phyloP scores from a whole-genome alignment of 2,329 filamentous ascomycete species.

The Chaetomiaceae sp. region DNA sequence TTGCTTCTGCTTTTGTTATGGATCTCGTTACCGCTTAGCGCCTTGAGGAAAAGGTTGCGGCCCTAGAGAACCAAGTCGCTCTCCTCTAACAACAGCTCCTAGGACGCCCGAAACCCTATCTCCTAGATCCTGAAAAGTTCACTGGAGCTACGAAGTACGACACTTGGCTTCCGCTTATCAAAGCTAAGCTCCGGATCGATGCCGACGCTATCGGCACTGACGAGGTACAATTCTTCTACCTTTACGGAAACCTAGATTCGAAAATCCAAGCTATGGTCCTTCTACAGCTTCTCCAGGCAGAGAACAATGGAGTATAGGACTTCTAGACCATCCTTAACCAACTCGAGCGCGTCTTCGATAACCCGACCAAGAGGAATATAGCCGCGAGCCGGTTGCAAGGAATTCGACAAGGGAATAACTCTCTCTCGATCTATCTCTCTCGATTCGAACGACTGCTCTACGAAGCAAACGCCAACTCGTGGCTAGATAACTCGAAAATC shows the following conservation, averaged over 20 bases:
- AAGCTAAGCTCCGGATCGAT: background rate
- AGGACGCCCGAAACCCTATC: background rate
- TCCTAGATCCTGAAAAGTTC: background rate
- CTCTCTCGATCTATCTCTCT: background rate
- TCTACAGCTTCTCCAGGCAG: background rate
- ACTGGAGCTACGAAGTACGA: background rate
- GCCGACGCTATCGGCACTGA: background rate
- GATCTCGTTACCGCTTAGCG: too few species aligned
- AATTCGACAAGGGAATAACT: background rate
- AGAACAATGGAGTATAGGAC: background rate
- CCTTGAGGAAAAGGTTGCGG: too few species aligned
- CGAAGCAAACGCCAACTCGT: background rate
- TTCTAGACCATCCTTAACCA: background rate
- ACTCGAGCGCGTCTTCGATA: background rate
- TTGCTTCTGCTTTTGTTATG: too few species aligned
- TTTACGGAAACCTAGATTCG: background rate
- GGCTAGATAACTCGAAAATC: background rate
- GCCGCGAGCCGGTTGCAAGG: background rate
- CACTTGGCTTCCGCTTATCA: background rate
- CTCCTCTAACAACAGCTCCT: too few species aligned
- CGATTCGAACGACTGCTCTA: background rate
- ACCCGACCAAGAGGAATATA: background rate
- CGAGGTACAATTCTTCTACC: background rate
- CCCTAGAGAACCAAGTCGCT: too few species aligned
- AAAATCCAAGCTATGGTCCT: background rate